Evolutionary conservation across 148 eudicot genomes (phyloP), one percentile per base, ranked within the genome.

Genomic region (Talinum fruticosum): DNA sequence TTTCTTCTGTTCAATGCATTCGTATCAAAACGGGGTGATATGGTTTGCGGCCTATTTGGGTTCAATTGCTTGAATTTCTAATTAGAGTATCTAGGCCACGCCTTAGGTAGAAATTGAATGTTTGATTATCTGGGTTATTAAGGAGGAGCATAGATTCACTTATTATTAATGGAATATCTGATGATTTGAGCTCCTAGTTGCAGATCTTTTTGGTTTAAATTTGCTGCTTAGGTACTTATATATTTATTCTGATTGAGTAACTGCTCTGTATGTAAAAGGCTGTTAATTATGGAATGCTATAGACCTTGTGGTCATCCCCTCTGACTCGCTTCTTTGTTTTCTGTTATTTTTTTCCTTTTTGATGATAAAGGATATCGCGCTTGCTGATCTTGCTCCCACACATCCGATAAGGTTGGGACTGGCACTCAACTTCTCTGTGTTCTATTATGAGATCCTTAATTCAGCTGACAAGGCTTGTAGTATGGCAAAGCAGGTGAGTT

Each of bases 401-500:
- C 88, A 88, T 82, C 90, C 90, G 10, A 84, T 84, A 61, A 80
- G 90, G 75, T 78, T 88, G 83, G 90, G 88, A 47, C 67, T 88
- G 30, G 87, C 90, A 26, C 80, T 88, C 69, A 88, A 88, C 57
- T 86, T 84, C 82, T 82, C 90, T 12, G 88, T 88, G 71, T 84
- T 88, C 83, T 82, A 88, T 83, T 88, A 78, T 74, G 90, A 88
- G 81, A 88, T 88, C 47, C 84, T 88, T 13, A 86, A 88, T 69
- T 84, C 90, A 28, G 80, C 88, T 66, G 90, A 86, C 24, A 88
- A 84, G 59, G 90, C 90, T 66, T 88, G 90, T 74, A 80, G 78
- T 53, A 80, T 88, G 84, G 88, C 90, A 34, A 84, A 86, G 74
- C 84, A 88, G 87, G 88, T 88, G 76, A 38, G 59, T 69, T 70